phyloP scores from a whole-genome alignment of 345 rosid species.

The Eucalyptus tenuipes region DNA sequence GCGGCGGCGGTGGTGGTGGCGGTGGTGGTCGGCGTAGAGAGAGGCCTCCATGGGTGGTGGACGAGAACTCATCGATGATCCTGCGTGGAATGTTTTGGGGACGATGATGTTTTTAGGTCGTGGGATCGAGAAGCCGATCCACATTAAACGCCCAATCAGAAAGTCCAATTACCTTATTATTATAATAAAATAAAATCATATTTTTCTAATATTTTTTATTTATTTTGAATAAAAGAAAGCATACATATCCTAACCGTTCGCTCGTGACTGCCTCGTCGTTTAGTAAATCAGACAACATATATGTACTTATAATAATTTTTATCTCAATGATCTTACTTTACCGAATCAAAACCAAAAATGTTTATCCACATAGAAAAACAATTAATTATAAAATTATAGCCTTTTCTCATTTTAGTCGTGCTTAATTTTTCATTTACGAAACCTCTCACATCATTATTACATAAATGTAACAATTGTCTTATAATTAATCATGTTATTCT shows the following conservation, averaged over 20 bases:
- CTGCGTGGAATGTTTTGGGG: background rate
- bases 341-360: background rate
- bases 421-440: background rate
- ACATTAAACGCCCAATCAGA: background rate
- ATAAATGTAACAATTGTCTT: background rate
- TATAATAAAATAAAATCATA: background rate
- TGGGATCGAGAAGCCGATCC: background rate
- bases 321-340: background rate
- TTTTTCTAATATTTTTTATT: background rate
- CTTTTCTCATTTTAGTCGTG: background rate
- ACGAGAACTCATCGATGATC: background rate
- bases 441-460: background rate
- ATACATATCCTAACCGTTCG: background rate
- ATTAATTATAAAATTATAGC: background rate
- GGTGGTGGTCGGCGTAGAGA: background rate
- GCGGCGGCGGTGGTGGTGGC: conserved; percentile 20
- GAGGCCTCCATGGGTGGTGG: background rate
- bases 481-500: background rate
- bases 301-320: background rate
- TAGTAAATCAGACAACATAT: background rate
- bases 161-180: background rate
- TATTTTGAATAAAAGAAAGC: background rate
- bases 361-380: background rate
- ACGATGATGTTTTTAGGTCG: background rate
- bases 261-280: no score